Percentiles rank a stretch among this genome's conserved stretches.
Evolutionary conservation across 2,329 filamentous ascomycete genomes (phyloP).

Genomic region (Pseudogymnoascus sp.): DNA sequence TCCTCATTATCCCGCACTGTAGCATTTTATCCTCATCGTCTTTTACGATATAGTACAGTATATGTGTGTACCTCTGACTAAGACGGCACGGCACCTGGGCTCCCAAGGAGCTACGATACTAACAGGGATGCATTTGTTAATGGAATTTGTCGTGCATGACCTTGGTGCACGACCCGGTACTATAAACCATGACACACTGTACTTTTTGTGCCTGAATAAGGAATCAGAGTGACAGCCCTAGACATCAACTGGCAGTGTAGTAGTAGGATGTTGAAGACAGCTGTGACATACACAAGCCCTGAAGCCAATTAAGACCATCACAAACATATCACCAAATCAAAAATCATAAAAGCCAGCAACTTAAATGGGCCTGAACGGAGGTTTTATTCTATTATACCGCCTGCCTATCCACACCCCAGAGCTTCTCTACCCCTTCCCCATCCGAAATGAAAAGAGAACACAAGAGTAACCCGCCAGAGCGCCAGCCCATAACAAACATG

Average conservation of each 20-base stretch:
- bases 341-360: neutral
- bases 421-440: neutral
- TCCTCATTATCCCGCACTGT: neutral
- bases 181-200: neutral
- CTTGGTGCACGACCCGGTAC: neutral
- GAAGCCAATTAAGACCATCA: neutral
- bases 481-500: neutral
- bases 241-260: neutral
- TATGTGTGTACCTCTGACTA: neutral
- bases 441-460: neutral
- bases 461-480: neutral
- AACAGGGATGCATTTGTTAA: neutral
- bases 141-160: constrained; percentile 1
- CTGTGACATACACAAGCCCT: neutral
- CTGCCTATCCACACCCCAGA: neutral
- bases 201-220: neutral
- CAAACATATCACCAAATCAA: neutral
- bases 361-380: neutral
- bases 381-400: constrained; percentile 5
- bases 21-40: too few species aligned
- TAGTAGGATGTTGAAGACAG: neutral
- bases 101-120: neutral
- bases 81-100: neutral
- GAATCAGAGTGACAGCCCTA: neutral
- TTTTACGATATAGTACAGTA: too few species aligned